Percentiles rank a stretch among this genome's conserved stretches.
Conservation (phyloP, 2,329 filamentous ascomycete genomes). For the Colletotrichum filicis region DNA sequence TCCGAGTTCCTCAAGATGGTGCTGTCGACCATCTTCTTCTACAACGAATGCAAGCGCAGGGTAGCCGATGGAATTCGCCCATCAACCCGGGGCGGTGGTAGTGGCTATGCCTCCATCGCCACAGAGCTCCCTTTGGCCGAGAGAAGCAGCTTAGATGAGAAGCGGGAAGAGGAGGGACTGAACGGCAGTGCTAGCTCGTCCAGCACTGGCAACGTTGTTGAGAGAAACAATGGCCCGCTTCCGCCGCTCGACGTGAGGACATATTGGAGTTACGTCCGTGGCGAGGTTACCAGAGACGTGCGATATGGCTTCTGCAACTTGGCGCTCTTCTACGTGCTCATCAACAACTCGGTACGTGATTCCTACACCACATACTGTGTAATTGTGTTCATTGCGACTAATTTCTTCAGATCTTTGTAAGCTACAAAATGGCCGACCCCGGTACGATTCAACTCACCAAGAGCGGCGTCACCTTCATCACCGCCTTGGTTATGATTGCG, state of each 20-base stretch:
- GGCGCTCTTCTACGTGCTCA: conserved; percentile 46
- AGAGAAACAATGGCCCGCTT: conserved; percentile 22
- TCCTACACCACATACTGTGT: no score
- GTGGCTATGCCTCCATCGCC: conserved; percentile 30
- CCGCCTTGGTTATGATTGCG: conserved; percentile 44
- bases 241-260: conserved; percentile 27
- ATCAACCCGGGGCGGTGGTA: conserved; percentile 34
- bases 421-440: conserved; percentile 45
- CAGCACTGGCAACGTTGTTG: conserved; percentile 13
- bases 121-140: conserved; percentile 32
- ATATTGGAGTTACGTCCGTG: conserved; percentile 38
- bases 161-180: conserved; percentile 34
- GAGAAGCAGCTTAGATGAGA: conserved; percentile 37
- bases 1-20: conserved; percentile 46
- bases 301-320: conserved; percentile 45
- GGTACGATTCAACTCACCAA: conserved; percentile 46
- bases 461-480: conserved; percentile 45
- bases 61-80: conserved; percentile 34
- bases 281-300: conserved; percentile 42
- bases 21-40: conserved; percentile 44
- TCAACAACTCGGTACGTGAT: conserved; percentile 45
- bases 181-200: conserved; percentile 28
- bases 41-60: conserved; percentile 39
- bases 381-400: conserved; percentile 11
- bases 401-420: conserved; percentile 42